Evolutionary conservation across 2,329 filamentous ascomycete genomes (phyloP), one percentile per base, ranked within the genome.

Genomic region (Aspergillus sojae): DNA sequence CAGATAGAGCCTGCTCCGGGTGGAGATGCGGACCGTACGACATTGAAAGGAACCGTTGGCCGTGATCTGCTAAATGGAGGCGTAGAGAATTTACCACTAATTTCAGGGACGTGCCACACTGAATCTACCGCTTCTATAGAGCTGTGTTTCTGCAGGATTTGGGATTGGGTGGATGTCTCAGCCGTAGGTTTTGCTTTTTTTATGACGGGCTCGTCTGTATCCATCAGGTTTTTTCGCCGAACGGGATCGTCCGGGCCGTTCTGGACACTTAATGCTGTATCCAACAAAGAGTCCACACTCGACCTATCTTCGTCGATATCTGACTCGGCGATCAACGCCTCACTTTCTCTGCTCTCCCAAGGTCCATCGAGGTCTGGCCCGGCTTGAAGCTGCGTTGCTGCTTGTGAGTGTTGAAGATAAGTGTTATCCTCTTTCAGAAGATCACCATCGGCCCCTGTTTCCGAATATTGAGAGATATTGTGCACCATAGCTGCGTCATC

Each of bases 1-100:
- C 79, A 81, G 19, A 81, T 58, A 12, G 78, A 80, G 21, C 71
- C 70, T 39, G 72, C 70, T 26, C 72, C 72, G 23, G 74, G 72
- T 62, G 78, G 77, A 57, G 78, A 80, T 43, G 68, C 64, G 46
- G 71, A 69, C 14, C 72, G 70, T 36, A 63, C 55, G 36, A 45
- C 61, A 57, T 62, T 68, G 39, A 53, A 19, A 7, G 63, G 32
- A 30, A 64, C 43, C 34, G 57, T 68, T 26, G 62, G 64, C 57
- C 57, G 57, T 61, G 69, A 64, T 58, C 68, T 70, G 46, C 60
- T 66, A 30, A 67, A 61, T 21, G 59, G 58, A 34, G 75, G 74
- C 36, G 70, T 74, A 56, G 65, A 69, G 45, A 74, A 71, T 28
- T 65, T 65, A 14, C 52, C 65, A 41, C 65, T 65, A 56, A 76